These are phyloP conservation scores for Pichia kudriavzevii DNA, from an alignment of 1,139 yeast genomes.

Conservation along the genomic window DNA sequence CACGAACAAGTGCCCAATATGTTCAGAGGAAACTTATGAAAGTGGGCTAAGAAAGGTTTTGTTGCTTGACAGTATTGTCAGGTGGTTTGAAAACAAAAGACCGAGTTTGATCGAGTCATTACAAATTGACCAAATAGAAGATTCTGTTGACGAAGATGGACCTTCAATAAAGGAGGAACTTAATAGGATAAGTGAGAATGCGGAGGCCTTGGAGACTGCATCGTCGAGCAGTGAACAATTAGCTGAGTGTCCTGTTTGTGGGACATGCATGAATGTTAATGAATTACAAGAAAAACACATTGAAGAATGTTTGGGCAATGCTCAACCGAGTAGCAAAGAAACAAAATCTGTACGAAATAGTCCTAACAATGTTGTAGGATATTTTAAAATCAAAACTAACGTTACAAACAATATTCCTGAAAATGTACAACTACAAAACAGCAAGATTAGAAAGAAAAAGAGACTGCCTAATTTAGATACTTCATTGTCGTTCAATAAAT, in stretches of 20 bases:
- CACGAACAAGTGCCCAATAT: constrained; percentile 68
- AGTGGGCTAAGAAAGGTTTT: constrained; percentile 62
- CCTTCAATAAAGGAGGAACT: not conserved
- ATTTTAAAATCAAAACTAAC: no score
- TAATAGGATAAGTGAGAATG: no score
- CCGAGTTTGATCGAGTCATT: constrained; percentile 30
- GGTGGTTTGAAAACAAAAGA: constrained; percentile 45
- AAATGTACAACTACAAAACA: constrained; percentile 21
- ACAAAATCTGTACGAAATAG: no score
- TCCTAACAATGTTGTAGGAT: no score
- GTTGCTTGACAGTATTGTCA: constrained; percentile 65
- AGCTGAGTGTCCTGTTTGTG: constrained; percentile 70
- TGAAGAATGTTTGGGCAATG: constrained; percentile 52
- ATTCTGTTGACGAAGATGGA: constrained; percentile 12
- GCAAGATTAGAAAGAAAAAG: constrained; percentile 13
- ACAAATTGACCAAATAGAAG: constrained; percentile 11
- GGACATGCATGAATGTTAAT: constrained; percentile 44
- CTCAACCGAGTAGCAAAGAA: not conserved
- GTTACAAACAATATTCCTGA: no score
- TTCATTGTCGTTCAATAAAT: constrained; percentile 48
- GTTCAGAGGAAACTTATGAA: constrained; percentile 65
- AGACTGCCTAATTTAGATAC: constrained; percentile 45
- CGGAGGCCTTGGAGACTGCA: no score
- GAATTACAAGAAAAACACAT: constrained; percentile 60
- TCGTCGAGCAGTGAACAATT: constrained; percentile 10